Conservation (phyloP, 2,329 filamentous ascomycete species). For the Paecilomyces fulvus region DNA sequence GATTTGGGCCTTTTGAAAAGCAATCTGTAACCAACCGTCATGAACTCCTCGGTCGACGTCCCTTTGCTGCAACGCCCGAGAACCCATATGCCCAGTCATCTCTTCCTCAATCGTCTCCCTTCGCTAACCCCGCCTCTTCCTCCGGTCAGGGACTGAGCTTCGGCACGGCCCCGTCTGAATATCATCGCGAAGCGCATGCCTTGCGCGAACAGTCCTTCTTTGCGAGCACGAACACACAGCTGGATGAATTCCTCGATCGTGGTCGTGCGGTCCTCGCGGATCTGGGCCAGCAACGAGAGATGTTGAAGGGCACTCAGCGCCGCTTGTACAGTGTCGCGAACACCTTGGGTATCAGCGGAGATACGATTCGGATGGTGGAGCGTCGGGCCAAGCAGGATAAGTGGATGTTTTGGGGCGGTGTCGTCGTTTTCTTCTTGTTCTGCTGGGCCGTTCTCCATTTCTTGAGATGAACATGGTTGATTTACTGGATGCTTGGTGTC, state of each 20-base stretch:
- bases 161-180: conserved; percentile 44
- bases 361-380: conserved; percentile 96
- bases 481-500: neutral
- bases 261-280: conserved; percentile 86
- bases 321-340: conserved; percentile 88
- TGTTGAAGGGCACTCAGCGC: conserved; percentile 89
- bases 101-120: conserved; percentile 35
- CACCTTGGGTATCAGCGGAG: conserved; percentile 83
- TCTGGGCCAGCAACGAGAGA: conserved; percentile 80
- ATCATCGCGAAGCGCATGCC: conserved; percentile 69
- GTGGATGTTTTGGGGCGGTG: conserved; percentile 91
- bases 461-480: conserved; percentile 49
- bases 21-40: conserved; percentile 60
- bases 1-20: conserved; percentile 22
- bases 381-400: conserved; percentile 87
- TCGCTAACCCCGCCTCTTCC: conserved; percentile 25
- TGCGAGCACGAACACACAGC: conserved; percentile 65
- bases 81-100: conserved; percentile 74
- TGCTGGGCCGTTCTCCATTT: conserved; percentile 87
- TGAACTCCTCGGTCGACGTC: conserved; percentile 77
- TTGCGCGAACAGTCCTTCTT: conserved; percentile 88
- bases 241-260: conserved; percentile 90
- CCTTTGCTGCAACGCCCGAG: conserved; percentile 73
- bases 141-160: conserved; percentile 34
- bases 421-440: conserved; percentile 78